These are phyloP conservation scores for Penicillium psychrofluorescens DNA, from an alignment of 495 filamentous ascomycete species.

Conservation along the genomic window DNA sequence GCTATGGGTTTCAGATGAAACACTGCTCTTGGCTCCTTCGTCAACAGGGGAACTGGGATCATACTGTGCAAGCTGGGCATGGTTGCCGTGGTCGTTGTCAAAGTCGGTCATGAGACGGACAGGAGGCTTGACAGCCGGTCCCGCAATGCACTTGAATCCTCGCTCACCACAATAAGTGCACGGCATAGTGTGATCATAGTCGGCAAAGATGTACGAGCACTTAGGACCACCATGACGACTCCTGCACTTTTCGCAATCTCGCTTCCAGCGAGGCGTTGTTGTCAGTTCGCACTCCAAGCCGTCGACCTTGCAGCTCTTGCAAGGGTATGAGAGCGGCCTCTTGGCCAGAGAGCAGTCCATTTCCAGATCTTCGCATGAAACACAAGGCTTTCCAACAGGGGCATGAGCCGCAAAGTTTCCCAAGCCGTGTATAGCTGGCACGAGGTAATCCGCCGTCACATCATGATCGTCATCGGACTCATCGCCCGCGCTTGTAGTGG, in stretches of 20 bases:
- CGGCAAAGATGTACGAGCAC: not conserved
- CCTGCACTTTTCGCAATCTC: conserved; percentile 2
- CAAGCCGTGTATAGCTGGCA: too few relatives aligned
- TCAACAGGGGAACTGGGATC: too few relatives aligned
- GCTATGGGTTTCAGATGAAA: too few relatives aligned
- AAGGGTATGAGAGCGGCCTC: not conserved
- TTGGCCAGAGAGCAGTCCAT: too few relatives aligned
- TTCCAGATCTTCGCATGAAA: too few relatives aligned
- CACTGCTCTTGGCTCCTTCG: too few relatives aligned
- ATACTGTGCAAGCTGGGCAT: too few relatives aligned
- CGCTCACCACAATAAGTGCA: not conserved
- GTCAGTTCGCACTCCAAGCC: not conserved
- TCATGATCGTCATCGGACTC: not conserved
- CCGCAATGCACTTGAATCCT: conserved; percentile 3
- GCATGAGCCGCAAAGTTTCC: too few relatives aligned
- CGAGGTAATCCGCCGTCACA: too few relatives aligned
- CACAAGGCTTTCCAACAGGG: not conserved
- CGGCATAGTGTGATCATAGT: conserved; percentile 2
- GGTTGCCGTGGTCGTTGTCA: too few relatives aligned
- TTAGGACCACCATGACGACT: not conserved
- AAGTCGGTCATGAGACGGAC: too few relatives aligned
- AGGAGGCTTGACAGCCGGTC: not conserved
- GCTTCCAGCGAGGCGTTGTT: conserved; percentile 2
- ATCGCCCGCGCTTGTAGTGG: not conserved
- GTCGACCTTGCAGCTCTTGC: not conserved